Base-by-base conservation (phyloP, 2,329 filamentous ascomycete species). In the Pleomassaria siparia region DNA sequence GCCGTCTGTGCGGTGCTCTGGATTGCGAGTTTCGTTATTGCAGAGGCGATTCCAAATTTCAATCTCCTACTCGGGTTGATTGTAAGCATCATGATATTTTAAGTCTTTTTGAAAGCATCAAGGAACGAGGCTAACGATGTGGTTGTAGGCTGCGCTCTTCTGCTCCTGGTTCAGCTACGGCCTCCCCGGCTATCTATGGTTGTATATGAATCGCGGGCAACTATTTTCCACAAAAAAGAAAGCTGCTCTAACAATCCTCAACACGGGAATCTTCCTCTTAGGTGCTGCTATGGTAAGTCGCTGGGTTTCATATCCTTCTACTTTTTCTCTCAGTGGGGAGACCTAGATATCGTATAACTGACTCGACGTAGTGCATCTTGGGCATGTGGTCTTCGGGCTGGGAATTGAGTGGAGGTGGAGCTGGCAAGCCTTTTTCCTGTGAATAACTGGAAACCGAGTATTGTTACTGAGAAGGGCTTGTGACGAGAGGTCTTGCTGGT, bases 11-110 rank as follows among this genome's bases (percentile, higher is more conserved):
- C 76, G 0, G 63, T 56, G 11, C 66, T 82, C 13, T 88, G 85
- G 82, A 55, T 81, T 5, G 46, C 86, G 4, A 82, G 84, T 2
- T 87, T 83, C 76, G 67, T 89, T 49, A 84, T 90, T 49, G 84
- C 86, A 4, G 80, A 86, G 62, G 81, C 83, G 0, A 84, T 89
- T 7, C 87, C 87, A 0, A 80, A 83, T 40, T 90, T 89, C 72
- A 82, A 81, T 60, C 76, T 82, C 39, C 72, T 89, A 8, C 72
- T 89, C n/a, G 81, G 80, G 4, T 69, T 89, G 28, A 81, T 88
- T 22, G 63, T 50, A 61, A 63, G 35, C 24, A 20, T 20, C 16
- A 32, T 12, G 15, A 12, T n/a, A 6, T n/a, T 11, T 32, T 22
- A 10, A 10, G 18, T 3, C 20, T 22, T 15, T 25, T 22, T 40